phyloP scores from a whole-genome alignment of 495 filamentous ascomycete species.

The Venustampulla echinocandica region DNA sequence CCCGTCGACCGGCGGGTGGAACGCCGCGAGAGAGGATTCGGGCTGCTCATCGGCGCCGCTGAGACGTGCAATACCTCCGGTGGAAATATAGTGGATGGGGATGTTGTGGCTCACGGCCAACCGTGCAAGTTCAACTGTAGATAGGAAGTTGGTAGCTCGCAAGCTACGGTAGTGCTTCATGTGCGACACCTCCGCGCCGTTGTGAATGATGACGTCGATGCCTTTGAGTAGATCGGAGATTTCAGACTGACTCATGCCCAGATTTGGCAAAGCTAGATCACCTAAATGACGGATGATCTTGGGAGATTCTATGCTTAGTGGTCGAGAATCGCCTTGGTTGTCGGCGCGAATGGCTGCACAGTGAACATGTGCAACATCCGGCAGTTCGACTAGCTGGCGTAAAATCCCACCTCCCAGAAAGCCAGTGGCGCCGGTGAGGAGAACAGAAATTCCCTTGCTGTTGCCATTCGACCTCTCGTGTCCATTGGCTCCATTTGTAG shows the following conservation, averaged over 20 bases:
- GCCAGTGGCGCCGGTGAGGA: background rate
- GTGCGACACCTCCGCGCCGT: slow-evolving; percentile 40
- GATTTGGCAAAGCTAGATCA: background rate
- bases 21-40: background rate
- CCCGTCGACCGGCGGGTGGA: too few relatives aligned
- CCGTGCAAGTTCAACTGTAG: background rate
- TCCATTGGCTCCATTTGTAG: background rate
- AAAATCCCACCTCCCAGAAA: background rate
- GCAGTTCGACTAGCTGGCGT: background rate
- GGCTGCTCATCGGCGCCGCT: background rate
- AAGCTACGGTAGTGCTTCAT: slow-evolving; percentile 38
- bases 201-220: slow-evolving; percentile 40
- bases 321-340: background rate
- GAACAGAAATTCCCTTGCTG: background rate
- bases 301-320: background rate
- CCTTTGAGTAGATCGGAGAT: background rate
- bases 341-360: background rate
- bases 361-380: background rate
- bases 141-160: slow-evolving; percentile 20
- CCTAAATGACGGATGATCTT: background rate
- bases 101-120: too few relatives aligned
- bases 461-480: background rate
- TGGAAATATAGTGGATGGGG: background rate
- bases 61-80: background rate
- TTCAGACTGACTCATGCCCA: background rate